phyloP scores from a whole-genome alignment of 2,329 filamentous ascomycete species.

The Orbilia ellipsospora region DNA sequence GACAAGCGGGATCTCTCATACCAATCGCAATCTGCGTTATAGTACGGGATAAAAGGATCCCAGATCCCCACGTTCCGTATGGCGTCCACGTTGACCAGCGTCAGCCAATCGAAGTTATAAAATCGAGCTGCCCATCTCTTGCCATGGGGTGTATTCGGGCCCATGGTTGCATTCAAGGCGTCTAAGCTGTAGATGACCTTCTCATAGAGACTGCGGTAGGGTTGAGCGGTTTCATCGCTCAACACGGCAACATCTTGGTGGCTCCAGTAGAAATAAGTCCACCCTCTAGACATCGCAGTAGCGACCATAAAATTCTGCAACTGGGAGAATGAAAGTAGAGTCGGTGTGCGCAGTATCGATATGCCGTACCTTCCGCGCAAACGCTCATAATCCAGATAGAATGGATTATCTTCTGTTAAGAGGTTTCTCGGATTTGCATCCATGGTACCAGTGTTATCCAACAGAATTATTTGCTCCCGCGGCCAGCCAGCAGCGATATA shows the following conservation, averaged over 20 bases:
- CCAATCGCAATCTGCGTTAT: slow-evolving; percentile 65
- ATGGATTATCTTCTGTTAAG: slow-evolving; percentile 69
- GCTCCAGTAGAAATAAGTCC: slow-evolving; percentile 69
- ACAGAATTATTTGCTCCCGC: slow-evolving; percentile 68
- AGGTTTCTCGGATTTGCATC: slow-evolving; percentile 66
- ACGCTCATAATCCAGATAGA: slow-evolving; percentile 68
- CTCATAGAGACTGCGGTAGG: slow-evolving; percentile 60
- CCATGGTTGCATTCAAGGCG: slow-evolving; percentile 6
- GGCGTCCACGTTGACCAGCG: slow-evolving; percentile 68
- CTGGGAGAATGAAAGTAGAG: slow-evolving; percentile 69
- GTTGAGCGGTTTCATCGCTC: slow-evolving; percentile 62
- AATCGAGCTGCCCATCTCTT: slow-evolving; percentile 66
- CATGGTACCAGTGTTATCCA: slow-evolving; percentile 71
- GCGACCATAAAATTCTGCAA: slow-evolving; percentile 69
- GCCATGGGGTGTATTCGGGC: slow-evolving; percentile 55
- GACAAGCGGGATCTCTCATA: slow-evolving; percentile 65
- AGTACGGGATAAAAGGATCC: slow-evolving; percentile 69
- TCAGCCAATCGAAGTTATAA: slow-evolving; percentile 70
- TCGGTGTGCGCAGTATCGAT: slow-evolving; percentile 67
- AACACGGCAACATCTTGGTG: slow-evolving; percentile 69
- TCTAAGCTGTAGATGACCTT: slow-evolving; percentile 57
- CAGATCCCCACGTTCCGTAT: slow-evolving; percentile 68
- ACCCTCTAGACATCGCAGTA: slow-evolving; percentile 64
- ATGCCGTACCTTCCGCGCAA: slow-evolving; percentile 67
- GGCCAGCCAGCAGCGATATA: slow-evolving; percentile 73